Conservation (phyloP, 306 rosid species). For the Oxytropis ochrocephala region DNA sequence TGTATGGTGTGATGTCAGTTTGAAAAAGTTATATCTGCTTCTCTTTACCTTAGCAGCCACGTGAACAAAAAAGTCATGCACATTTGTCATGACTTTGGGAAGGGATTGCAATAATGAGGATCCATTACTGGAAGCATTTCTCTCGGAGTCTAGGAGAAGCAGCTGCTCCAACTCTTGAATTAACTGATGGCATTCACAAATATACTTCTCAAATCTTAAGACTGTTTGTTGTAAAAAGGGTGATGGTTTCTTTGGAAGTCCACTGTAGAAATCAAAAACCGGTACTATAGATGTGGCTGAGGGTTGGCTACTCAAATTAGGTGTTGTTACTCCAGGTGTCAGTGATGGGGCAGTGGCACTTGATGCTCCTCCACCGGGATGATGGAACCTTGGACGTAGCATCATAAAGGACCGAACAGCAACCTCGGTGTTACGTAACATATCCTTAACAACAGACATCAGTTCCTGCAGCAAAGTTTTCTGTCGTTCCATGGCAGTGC, state of each 20-base stretch:
- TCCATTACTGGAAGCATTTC: slow-evolving; percentile 46
- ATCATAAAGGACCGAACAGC: slow-evolving; percentile 95
- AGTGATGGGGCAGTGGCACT: slow-evolving; percentile 69
- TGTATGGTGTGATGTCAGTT: not conserved
- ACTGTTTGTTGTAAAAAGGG: slow-evolving; percentile 84
- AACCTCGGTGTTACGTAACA: slow-evolving; percentile 84
- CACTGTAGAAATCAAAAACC: slow-evolving; percentile 85
- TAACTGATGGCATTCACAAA: slow-evolving; percentile 80
- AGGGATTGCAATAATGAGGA: slow-evolving; percentile 77
- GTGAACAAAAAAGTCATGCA: slow-evolving; percentile 90
- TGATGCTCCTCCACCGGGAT: slow-evolving; percentile 67
- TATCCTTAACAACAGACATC: slow-evolving; percentile 70
- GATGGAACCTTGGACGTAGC: slow-evolving; percentile 78
- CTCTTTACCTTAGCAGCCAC: slow-evolving; percentile 86
- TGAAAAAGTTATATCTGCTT: slow-evolving; percentile 3
- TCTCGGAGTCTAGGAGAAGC: slow-evolving; percentile 61
- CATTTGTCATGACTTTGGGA: slow-evolving; percentile 91
- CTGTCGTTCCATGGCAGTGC: slow-evolving; percentile 81
- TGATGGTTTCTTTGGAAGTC: slow-evolving; percentile 91
- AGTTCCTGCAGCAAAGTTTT: slow-evolving; percentile 63
- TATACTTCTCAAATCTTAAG: slow-evolving; percentile 83
- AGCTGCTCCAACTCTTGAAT: slow-evolving; percentile 94
- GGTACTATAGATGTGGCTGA: slow-evolving; percentile 61
- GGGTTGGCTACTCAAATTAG: slow-evolving; percentile 54
- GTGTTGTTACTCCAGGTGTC: slow-evolving; percentile 44